Evolutionary conservation across 768 basidiomycete species (phyloP).

Genomic region (Boletus rufocinnamomeus): DNA sequence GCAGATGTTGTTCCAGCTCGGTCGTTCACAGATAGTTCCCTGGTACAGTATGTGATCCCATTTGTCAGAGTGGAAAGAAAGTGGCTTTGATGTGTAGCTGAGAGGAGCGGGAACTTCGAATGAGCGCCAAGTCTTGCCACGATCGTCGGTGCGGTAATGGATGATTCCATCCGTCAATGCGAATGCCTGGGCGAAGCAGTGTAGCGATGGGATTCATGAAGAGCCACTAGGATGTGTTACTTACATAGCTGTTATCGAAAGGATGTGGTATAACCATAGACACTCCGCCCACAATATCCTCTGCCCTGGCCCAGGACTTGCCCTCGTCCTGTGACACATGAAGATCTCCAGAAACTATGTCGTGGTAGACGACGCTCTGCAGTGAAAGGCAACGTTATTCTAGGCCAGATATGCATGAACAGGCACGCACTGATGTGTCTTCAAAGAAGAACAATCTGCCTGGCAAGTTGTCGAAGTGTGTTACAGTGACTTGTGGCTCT

Average conservation of each 20-base stretch:
- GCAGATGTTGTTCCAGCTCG: slow-evolving; percentile 59
- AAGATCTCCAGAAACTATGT: slow-evolving; percentile 64
- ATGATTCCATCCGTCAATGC: slow-evolving; percentile 70
- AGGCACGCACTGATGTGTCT: slow-evolving; percentile 74
- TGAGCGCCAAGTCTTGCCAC: slow-evolving; percentile 83
- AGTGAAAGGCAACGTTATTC: neutral
- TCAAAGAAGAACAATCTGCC: slow-evolving; percentile 88
- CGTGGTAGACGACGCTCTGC: slow-evolving; percentile 80
- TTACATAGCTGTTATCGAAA: slow-evolving; percentile 72
- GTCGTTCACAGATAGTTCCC: slow-evolving; percentile 60
- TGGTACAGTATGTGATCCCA: slow-evolving; percentile 79
- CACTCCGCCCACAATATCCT: slow-evolving; percentile 58
- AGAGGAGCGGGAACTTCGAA: slow-evolving; percentile 67
- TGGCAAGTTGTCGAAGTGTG: slow-evolving; percentile 70
- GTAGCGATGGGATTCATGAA: slow-evolving; percentile 1
- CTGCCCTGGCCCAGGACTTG: slow-evolving; percentile 56
- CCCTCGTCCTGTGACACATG: slow-evolving; percentile 89
- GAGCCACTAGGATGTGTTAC: slow-evolving; percentile 23
- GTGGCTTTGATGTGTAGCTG: slow-evolving; percentile 53
- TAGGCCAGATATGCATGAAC: neutral
- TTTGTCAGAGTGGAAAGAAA: slow-evolving; percentile 90
- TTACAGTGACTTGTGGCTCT: slow-evolving; percentile 50
- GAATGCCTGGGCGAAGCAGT: slow-evolving; percentile 64
- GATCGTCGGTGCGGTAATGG: slow-evolving; percentile 88
- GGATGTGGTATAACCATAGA: slow-evolving; percentile 85